Conservation (phyloP, 2,329 filamentous ascomycete species). For the Cercospora zeina region DNA sequence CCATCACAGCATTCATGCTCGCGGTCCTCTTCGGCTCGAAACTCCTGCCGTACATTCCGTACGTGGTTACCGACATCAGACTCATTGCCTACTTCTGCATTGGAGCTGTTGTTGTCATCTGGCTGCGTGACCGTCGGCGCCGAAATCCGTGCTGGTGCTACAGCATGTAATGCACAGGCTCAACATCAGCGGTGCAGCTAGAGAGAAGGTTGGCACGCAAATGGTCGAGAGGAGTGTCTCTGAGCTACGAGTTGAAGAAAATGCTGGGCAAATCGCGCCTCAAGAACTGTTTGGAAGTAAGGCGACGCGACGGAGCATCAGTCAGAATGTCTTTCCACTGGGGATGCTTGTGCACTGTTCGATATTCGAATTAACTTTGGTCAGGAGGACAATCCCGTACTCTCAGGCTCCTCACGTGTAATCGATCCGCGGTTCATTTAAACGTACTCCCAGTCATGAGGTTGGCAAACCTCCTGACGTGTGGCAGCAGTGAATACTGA, state of each 20-base stretch:
- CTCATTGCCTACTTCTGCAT: neutral
- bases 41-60: neutral
- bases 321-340: neutral
- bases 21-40: neutral
- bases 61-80: neutral
- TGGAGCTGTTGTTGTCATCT: neutral
- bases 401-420: neutral
- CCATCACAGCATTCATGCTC: neutral
- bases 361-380: no score
- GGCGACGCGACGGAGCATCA: neutral
- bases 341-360: neutral
- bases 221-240: neutral
- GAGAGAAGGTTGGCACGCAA: neutral
- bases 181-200: neutral
- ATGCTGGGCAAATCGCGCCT: neutral
- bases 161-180: neutral
- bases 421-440: neutral
- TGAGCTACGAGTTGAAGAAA: neutral
- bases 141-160: neutral
- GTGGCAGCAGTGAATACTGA: neutral
- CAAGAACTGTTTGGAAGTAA: neutral
- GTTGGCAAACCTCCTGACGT: neutral
- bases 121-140: neutral
- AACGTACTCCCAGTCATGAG: no score
- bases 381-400: no score